Conservation (phyloP, 2,329 filamentous ascomycete genomes). For the Nothopassalora personata region DNA sequence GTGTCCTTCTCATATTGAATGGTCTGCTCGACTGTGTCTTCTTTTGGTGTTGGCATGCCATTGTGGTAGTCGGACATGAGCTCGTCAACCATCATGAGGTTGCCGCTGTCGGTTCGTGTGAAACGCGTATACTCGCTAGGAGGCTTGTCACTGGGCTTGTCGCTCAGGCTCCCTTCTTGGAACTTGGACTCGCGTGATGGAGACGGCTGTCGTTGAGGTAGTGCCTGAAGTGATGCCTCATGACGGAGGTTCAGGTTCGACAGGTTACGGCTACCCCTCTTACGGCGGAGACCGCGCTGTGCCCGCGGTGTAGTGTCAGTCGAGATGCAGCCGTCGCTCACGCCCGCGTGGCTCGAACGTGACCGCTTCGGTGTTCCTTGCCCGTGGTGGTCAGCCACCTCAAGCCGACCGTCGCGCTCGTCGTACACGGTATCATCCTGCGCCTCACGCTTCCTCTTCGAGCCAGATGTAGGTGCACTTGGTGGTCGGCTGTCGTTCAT, state of each 20-base stretch:
- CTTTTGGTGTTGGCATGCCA: slow-evolving; percentile 10
- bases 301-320: slow-evolving; percentile 24
- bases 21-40: slow-evolving; percentile 15
- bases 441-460: slow-evolving; percentile 29
- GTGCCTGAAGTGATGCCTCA: slow-evolving; percentile 21
- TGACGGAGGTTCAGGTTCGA: slow-evolving; percentile 33
- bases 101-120: slow-evolving; percentile 26
- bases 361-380: slow-evolving; percentile 29
- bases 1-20: slow-evolving; percentile 20
- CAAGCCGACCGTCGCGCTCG: slow-evolving; percentile 15
- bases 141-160: slow-evolving; percentile 66
- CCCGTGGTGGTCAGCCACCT: slow-evolving; percentile 16
- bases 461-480: slow-evolving; percentile 21
- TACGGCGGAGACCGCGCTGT: slow-evolving; percentile 29
- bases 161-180: slow-evolving; percentile 79
- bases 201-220: slow-evolving; percentile 16
- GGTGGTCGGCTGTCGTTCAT: slow-evolving; percentile 19
- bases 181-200: slow-evolving; percentile 57
- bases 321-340: slow-evolving; percentile 16
- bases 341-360: slow-evolving; percentile 14
- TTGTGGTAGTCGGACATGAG: slow-evolving; percentile 38
- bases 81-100: slow-evolving; percentile 31
- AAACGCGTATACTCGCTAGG: slow-evolving; percentile 60
- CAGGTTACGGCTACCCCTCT: slow-evolving; percentile 32
- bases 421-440: slow-evolving; percentile 20